Evolutionary conservation across 1,284 basidiomycete species (phyloP).

Genomic region (Cryptococcus amylolentus): DNA sequence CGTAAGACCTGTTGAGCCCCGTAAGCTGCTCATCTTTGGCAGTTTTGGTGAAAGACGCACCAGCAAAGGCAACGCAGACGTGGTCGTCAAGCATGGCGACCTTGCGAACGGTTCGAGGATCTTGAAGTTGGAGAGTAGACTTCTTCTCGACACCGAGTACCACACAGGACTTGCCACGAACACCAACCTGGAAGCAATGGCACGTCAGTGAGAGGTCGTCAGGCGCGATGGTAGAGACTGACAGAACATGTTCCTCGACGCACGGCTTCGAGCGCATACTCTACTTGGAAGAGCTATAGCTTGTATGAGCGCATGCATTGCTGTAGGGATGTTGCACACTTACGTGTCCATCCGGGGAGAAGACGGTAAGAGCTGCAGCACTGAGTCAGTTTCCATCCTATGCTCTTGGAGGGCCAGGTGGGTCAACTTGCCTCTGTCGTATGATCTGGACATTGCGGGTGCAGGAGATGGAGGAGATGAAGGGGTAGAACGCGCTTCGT

Average conservation of each 20-base stretch:
- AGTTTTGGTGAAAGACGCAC: constrained; percentile 51
- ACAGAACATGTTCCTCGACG: constrained; percentile 97
- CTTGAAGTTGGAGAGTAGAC: constrained; percentile 93
- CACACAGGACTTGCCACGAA: constrained; percentile 89
- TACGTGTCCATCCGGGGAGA: constrained; percentile 88
- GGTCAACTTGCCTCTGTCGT: constrained; percentile 48
- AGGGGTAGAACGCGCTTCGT: no score
- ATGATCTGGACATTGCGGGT: constrained; percentile 48
- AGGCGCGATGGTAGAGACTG: constrained; percentile 35
- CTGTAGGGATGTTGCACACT: constrained; percentile 6
- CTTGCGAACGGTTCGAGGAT: constrained; percentile 94
- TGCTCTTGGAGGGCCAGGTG: not conserved
- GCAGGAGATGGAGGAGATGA: not conserved
- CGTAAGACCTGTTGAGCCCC: constrained; percentile 67
- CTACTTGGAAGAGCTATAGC: constrained; percentile 60
- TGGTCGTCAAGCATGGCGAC: constrained; percentile 99
- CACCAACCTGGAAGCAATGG: constrained; percentile 68
- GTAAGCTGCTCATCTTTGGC: not conserved
- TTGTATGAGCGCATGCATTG: not conserved
- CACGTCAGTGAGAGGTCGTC: not conserved
- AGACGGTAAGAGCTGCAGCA: constrained; percentile 68
- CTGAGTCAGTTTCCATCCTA: not conserved
- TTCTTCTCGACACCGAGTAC: constrained; percentile 99
- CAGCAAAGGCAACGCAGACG: constrained; percentile 94
- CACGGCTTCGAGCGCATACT: constrained; percentile 97